Percentiles rank a stretch among this genome's conserved stretches.
phyloP scores from a whole-genome alignment of 2,329 filamentous ascomycete genomes.

The Endocalyx cinctus region DNA sequence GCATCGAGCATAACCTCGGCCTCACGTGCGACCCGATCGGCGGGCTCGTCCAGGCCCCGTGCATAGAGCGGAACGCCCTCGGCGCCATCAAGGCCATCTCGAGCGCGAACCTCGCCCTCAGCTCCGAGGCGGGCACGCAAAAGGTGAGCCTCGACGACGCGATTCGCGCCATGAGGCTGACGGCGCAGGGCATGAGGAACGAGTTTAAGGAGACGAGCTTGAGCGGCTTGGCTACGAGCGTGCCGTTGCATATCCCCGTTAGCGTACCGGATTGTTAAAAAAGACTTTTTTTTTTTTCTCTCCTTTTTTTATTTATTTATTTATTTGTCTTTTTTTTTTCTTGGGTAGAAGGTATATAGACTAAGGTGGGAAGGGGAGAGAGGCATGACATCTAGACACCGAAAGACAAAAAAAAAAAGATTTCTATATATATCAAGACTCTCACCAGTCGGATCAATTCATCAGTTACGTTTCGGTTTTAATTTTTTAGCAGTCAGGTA shows the following conservation, averaged over 20 bases:
- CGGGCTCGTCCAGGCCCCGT: slow-evolving; percentile 45
- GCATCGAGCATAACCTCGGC: slow-evolving; percentile 48
- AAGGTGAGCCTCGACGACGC: slow-evolving; percentile 47
- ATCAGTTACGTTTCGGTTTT: too few species aligned
- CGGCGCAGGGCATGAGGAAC: slow-evolving; percentile 47
- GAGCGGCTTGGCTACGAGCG: slow-evolving; percentile 45
- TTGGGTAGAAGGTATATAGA: too few species aligned
- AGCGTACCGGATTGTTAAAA: slow-evolving; percentile 48
- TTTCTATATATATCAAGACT: too few species aligned
- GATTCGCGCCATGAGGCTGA: slow-evolving; percentile 46
- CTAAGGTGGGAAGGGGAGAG: too few species aligned
- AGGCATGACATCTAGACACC: too few species aligned
- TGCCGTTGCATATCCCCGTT: slow-evolving; percentile 45
- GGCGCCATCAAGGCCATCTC: slow-evolving; percentile 48
- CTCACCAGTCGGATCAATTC: too few species aligned
- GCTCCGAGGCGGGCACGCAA: slow-evolving; percentile 38
- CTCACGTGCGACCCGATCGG: slow-evolving; percentile 48
- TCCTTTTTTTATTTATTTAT: too few species aligned
- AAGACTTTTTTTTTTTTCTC: too few species aligned
- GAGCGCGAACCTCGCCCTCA: slow-evolving; percentile 45
- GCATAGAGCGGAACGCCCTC: slow-evolving; percentile 47
- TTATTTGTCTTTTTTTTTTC: too few species aligned
- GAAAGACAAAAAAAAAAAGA: too few species aligned
- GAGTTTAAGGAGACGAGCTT: slow-evolving; percentile 51
- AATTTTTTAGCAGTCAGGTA: too few species aligned